phyloP scores from a whole-genome alignment of 352 stramenopile genomes.

The Phytophthora pinifolia region DNA sequence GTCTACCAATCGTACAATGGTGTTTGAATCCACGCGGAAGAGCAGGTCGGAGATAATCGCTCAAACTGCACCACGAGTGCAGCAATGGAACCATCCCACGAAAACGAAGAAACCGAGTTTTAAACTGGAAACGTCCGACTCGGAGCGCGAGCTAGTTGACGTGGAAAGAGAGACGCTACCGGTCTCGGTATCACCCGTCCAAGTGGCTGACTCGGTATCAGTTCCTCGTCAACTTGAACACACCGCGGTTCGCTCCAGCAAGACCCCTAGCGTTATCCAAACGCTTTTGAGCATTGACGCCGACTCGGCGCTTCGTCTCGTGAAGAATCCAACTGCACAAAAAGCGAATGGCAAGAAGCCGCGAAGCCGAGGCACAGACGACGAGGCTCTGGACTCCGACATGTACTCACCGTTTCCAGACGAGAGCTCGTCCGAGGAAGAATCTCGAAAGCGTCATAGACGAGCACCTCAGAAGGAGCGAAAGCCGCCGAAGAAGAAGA shows the following conservation, averaged over 20 bases:
- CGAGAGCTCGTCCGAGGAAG: constrained; percentile 7
- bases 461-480: background rate
- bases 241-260: background rate
- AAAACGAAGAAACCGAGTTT: background rate
- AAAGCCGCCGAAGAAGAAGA: constrained; percentile 4
- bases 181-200: constrained; percentile 6
- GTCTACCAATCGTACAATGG: background rate
- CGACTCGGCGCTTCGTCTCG: constrained; percentile 33
- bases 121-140: background rate
- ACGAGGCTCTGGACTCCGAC: constrained; percentile 35
- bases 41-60: constrained; percentile 1
- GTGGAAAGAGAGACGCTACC: background rate
- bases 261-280: constrained; percentile 34
- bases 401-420: constrained; percentile 36
- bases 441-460: background rate
- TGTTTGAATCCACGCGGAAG: background rate
- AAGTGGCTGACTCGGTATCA: background rate
- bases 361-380: constrained; percentile 1
- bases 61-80: background rate
- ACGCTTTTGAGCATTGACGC: constrained; percentile 50
- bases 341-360: background rate
- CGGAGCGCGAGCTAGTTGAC: background rate
- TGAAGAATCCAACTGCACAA: background rate
- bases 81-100: background rate
- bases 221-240: background rate